Evolutionary conservation across 2,329 filamentous ascomycete species (phyloP).

Genomic region (Pestalotiopsis fici): DNA sequence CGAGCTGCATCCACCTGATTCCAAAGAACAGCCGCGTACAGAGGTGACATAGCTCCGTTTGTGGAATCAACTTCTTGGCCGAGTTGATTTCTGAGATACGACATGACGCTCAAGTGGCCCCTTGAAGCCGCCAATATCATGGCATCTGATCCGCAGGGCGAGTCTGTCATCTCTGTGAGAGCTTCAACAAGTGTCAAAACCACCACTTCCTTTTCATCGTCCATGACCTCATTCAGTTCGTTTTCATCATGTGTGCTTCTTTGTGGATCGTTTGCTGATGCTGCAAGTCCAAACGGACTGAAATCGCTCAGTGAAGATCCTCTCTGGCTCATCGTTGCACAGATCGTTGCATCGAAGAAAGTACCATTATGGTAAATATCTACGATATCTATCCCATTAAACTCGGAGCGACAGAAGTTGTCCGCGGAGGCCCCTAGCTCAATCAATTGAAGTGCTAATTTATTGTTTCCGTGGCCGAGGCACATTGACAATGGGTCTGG

Average conservation of each 20-base stretch:
- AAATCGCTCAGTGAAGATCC: no score
- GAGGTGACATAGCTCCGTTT: neutral
- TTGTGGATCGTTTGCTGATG: neutral
- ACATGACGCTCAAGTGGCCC: neutral
- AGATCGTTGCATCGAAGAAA: no score
- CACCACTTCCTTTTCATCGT: neutral
- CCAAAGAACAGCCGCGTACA: neutral
- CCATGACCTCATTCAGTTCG: neutral
- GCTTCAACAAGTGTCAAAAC: neutral
- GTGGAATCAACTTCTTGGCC: neutral
- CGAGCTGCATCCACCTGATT: neutral
- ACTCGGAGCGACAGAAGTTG: no score
- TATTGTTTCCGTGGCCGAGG: neutral
- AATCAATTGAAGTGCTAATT: neutral
- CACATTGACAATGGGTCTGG: neutral
- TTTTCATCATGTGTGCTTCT: neutral
- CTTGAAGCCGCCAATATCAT: neutral
- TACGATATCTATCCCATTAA: no score
- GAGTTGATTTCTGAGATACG: neutral
- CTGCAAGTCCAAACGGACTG: no score
- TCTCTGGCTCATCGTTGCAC: no score
- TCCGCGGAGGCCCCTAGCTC: neutral
- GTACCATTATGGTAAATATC: no score
- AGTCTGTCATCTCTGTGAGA: neutral
- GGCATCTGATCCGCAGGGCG: neutral